phyloP scores from a whole-genome alignment of 1,284 basidiomycete genomes.

The Fomes fomentarius region DNA sequence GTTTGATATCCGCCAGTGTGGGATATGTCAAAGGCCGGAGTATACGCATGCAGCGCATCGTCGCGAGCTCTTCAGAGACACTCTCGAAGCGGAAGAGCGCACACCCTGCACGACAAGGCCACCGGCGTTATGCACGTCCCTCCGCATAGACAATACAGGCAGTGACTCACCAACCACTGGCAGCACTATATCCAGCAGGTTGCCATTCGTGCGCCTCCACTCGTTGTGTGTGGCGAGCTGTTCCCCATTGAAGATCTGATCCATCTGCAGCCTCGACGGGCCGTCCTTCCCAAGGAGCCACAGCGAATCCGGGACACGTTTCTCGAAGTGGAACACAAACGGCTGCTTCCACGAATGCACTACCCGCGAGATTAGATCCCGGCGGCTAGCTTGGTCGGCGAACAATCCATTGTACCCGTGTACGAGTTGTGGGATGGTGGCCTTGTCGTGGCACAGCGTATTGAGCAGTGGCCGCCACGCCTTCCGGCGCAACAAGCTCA shows the following conservation, averaged over 20 bases:
- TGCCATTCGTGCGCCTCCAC: not conserved
- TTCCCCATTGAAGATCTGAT: not conserved
- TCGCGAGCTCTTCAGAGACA: too few species aligned
- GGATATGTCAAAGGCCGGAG: not conserved
- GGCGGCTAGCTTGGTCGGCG: not conserved
- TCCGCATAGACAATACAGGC: not conserved
- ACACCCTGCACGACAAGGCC: not conserved
- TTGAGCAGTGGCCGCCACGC: not conserved
- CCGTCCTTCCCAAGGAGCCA: not conserved
- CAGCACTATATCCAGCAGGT: not conserved
- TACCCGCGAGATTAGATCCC: not conserved
- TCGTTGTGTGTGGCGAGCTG: not conserved
- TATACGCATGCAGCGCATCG: not conserved
- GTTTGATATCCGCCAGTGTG: too few species aligned
- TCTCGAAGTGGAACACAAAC: constrained; percentile 1
- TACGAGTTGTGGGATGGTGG: not conserved
- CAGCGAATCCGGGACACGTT: not conserved
- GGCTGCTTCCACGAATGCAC: not conserved
- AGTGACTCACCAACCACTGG: not conserved
- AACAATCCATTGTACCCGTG: not conserved
- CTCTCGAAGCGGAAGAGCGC: not conserved
- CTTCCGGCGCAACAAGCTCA: not conserved
- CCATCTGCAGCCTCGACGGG: not conserved
- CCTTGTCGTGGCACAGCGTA: not conserved
- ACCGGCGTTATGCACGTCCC: too few species aligned